These are phyloP conservation scores for Tephrocybe sp. DNA, from an alignment of 768 basidiomycete genomes.

Conservation along the genomic window DNA sequence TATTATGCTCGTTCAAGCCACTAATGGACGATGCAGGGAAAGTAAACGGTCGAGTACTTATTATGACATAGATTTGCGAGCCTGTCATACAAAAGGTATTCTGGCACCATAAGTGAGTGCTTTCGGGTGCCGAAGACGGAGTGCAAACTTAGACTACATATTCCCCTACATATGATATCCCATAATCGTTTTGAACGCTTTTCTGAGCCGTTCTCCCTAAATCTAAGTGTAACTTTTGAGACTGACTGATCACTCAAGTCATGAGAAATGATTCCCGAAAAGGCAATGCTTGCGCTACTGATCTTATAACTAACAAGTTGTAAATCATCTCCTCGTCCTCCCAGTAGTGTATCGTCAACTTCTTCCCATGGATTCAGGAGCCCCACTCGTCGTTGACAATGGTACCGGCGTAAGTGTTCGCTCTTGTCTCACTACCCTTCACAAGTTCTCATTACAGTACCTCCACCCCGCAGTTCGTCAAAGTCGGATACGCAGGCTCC, in stretches of 20 bases:
- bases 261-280: too few relatives aligned
- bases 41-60: conserved; percentile 1
- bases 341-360: too few relatives aligned
- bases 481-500: conserved; percentile 87
- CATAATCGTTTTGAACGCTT: too few relatives aligned
- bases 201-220: too few relatives aligned
- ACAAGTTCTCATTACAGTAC: conserved; percentile 8
- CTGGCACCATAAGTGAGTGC: too few relatives aligned
- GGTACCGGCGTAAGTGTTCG: conserved; percentile 76
- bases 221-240: too few relatives aligned
- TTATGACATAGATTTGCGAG: not conserved
- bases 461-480: conserved; percentile 70
- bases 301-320: not conserved
- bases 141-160: too few relatives aligned
- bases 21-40: conserved; percentile 17
- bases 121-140: too few relatives aligned
- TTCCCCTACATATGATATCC: too few relatives aligned
- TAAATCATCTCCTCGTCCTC: too few relatives aligned
- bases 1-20: conserved; percentile 7
- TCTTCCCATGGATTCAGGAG: conserved; percentile 49
- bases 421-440: not conserved
- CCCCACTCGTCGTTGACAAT: conserved; percentile 81
- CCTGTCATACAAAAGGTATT: not conserved
- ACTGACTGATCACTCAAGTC: too few relatives aligned
- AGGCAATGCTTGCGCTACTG: not conserved